Evolutionary conservation across 371 early-diverging fungal species (phyloP), one percentile per base, ranked within the genome.

Genomic region (Mucor piriformis): DNA sequence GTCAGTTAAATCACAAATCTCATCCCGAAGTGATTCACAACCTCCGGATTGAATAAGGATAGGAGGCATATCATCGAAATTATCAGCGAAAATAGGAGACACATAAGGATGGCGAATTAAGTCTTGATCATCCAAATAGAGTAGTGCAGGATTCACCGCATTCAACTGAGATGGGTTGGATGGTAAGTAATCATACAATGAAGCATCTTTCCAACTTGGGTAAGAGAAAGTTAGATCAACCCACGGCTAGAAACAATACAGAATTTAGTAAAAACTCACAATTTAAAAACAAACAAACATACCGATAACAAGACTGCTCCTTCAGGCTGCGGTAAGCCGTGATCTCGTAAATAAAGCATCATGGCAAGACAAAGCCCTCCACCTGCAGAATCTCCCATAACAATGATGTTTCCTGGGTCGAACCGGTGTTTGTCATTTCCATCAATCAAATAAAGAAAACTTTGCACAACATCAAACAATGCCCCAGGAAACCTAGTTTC

Each of bases 341-440:
- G 81, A 58, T 83, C 84, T 57, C 73, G 74, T 64, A 79, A 71
- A 58, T 70, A 80, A 52, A 70, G 66, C 69, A 83, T 76, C 61
- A 72, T 81, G 34, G 67, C 78, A 61, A 71, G 67, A 21, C 64
- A 73, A 48, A 66, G 76, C 12, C 86, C 83, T 20, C 90, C 89
- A 27, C 93, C 25, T n/a, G 94, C 93, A 20, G 89, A 88, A 61
- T 93, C 94, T 1, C 95, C 94, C 76, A 85, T 80, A 35, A 95
- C 56, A 21, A 92, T 66, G 42, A 95, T 85, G 44, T 89, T 81
- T 27, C 75, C 66, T 0, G 86, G 84, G 44, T 83, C 66, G 21
- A 85, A 55, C 6, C 76, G 69, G 7, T 61, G 51, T 13, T 64
- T 64, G 11, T 66, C 74, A 12, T 69, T 75, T 16, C 76, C 83